Base-by-base conservation (phyloP, 2,329 filamentous ascomycete genomes). In the Trichoderma cornu-damae region DNA sequence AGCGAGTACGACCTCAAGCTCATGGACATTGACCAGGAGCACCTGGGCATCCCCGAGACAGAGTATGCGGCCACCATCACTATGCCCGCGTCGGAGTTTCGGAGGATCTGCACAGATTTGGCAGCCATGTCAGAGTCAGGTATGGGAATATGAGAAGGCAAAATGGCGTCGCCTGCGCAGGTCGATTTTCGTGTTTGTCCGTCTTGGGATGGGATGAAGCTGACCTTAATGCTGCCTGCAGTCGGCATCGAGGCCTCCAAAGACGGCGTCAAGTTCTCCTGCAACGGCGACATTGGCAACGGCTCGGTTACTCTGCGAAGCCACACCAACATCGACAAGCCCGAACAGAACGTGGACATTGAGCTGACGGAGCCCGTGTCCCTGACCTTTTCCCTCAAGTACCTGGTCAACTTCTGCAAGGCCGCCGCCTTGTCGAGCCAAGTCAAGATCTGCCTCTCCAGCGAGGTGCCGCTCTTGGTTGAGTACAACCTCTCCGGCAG, bases 11-110 rank as follows among this genome's bases (percentile, higher is more conserved):
- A 99, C 75, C 89, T 99, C 76, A 99, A 99, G 83, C 86, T 99
- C 73, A 99, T 99, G 94, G 94, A 99, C 73, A 99, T 99, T 74
- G 94, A 99, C 77, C 95, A 99, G 79, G 94, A 99, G 82, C 94
- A 99, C 75, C 79, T 99, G 75, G 94, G 94, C 62, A 99, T 99
- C 67, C 94, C 94, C 14, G 93, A 99, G 68, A 99, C 95, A n/a
- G 94, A 99, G 69, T 99, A 99, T 71, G 88, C 91, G 37, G 89
- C 94, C 47, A 94, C 89, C 16, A 89, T 99, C 63, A 79, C 83
- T 55, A 91, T 99, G 90, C 93, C 94, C 12, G 85, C 89, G 32
- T 73, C 79, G 47, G 94, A 99, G 76, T 97, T 99, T 77, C 88
- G 90, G 76, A 88, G 92, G 67, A 99, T 99, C 74, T 96, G 90